These are phyloP conservation scores for Colletotrichum abscissum DNA, from an alignment of 2,329 filamentous ascomycete species.

Conservation along the genomic window DNA sequence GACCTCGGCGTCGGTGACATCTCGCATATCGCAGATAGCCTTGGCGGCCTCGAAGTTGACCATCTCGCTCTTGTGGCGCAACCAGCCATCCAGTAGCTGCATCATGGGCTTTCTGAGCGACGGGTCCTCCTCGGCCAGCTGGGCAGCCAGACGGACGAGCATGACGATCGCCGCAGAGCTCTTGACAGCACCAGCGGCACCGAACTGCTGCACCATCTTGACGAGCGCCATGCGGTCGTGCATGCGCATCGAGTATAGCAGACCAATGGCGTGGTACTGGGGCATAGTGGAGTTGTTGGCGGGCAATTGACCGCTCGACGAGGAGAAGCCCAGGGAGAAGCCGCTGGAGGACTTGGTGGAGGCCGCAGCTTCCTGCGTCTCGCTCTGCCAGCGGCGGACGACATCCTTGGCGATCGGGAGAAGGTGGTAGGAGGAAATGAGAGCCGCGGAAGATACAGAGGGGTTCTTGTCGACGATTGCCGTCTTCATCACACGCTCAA, in stretches of 20 bases:
- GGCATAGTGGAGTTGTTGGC: conserved; percentile 97
- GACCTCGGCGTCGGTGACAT: conserved; percentile 92
- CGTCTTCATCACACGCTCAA: conserved; percentile 98
- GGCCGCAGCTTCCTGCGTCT: conserved; percentile 96
- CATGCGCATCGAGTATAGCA: conserved; percentile 96
- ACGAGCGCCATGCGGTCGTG: conserved; percentile 98
- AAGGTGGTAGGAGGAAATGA: conserved; percentile 97
- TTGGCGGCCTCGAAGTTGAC: conserved; percentile 99
- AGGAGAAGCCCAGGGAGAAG: conserved; percentile 92
- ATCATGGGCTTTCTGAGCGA: conserved; percentile 96
- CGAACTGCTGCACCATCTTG: conserved; percentile 99
- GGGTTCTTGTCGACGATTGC: conserved; percentile 99
- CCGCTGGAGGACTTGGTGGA: conserved; percentile 89
- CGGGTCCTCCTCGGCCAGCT: conserved; percentile 92
- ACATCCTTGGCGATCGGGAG: conserved; percentile 96
- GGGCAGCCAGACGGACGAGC: conserved; percentile 91
- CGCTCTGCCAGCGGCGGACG: conserved; percentile 96
- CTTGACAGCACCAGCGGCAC: conserved; percentile 90
- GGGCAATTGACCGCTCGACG: conserved; percentile 77
- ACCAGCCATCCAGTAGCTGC: conserved; percentile 93
- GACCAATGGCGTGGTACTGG: conserved; percentile 97
- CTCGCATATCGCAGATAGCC: conserved; percentile 94
- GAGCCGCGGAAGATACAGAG: conserved; percentile 93
- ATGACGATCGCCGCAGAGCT: conserved; percentile 93
- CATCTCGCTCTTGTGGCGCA: conserved; percentile 99